Evolutionary conservation across 495 filamentous ascomycete species (phyloP), one percentile per base, ranked within the genome.

Genomic region (Astrocystis sublimbata): DNA sequence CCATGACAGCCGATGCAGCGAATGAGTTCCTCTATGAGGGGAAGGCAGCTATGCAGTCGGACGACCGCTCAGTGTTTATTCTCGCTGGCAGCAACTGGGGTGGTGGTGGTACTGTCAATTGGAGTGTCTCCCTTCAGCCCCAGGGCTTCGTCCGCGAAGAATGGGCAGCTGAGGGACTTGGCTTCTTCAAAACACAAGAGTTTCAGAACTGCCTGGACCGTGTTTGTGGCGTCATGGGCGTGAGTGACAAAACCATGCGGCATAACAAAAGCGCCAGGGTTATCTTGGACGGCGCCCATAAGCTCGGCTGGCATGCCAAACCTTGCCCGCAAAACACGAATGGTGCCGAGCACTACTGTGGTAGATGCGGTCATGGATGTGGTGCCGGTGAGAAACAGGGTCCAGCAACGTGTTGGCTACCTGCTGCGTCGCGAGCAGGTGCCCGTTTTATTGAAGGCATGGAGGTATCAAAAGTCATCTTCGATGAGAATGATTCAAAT

Each of bases 51-150:
- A 46, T 79, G 1, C 69, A 75, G 23, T 83, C 79, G 15, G 90
- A 91, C n/a, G 90, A 94, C 68, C 79, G 80, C 12, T 80, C 78
- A 13, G 74, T 88, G 50, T 79, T 71, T 23, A 65, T 92, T 1
- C 66, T 90, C n/a, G 84, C 90, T 0, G 92, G 89, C 3, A 83
- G 84, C 19, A 86, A 83, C 23, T 97, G 89, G 84, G 93, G 93
- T 38, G 93, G 93, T 50, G 93, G 93, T 36, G 92, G 92, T 0
- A 90, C 89, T 1, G 73, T 97, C 59, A 96, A 96, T 68, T 96
- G 92, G 92, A 89, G 87, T 38, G 93, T 90, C n/a, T 83, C 83
- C 13, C 73, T 97, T 35, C 91, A 93, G 70, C 88, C 88, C 0
- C 93, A 93, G 73, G 86, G 80, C 15, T 93, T 81, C 63, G 90